Conservation (phyloP, 176 grass and related monocot genomes). For the Guadua angustifolia region DNA sequence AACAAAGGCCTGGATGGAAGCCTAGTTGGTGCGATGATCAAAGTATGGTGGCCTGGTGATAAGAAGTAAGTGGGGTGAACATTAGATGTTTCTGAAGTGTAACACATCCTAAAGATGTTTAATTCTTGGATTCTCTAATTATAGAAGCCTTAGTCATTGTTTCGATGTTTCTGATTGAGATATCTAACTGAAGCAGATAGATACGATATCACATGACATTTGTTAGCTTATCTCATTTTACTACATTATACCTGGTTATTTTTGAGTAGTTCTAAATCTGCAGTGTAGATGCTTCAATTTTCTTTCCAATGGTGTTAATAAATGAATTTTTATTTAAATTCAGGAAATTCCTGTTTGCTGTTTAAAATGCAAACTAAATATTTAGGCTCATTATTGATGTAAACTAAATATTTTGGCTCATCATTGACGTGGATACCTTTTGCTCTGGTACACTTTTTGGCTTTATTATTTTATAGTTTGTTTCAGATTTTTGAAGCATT, state of each 20-base stretch:
- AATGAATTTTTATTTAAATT: conserved; percentile 29
- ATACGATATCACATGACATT: neutral
- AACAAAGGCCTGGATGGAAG: conserved; percentile 62
- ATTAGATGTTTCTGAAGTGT: conserved; percentile 14
- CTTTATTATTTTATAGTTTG: neutral
- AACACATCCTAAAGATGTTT: neutral
- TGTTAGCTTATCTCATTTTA: neutral
- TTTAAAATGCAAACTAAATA: too few species aligned
- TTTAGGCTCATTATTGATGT: too few species aligned
- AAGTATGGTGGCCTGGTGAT: conserved; percentile 99
- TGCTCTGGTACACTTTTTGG: conserved; percentile 1
- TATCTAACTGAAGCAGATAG: conserved; percentile 7
- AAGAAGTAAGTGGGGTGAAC: conserved; percentile 62
- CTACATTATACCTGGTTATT: conserved; percentile 9
- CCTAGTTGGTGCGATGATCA: conserved; percentile 72
- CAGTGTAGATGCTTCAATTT: neutral
- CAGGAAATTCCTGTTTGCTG: neutral
- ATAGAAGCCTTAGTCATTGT: neutral
- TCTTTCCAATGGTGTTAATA: neutral
- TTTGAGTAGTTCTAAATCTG: neutral
- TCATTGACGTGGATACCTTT: neutral
- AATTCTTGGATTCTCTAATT: conserved; percentile 17
- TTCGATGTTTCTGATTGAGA: neutral
- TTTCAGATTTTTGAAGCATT: conserved; percentile 18
- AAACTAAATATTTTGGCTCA: neutral